These are phyloP conservation scores for Wickerhamiella azymoides DNA, from an alignment of 805 yeast genomes.

Conservation along the genomic window DNA sequence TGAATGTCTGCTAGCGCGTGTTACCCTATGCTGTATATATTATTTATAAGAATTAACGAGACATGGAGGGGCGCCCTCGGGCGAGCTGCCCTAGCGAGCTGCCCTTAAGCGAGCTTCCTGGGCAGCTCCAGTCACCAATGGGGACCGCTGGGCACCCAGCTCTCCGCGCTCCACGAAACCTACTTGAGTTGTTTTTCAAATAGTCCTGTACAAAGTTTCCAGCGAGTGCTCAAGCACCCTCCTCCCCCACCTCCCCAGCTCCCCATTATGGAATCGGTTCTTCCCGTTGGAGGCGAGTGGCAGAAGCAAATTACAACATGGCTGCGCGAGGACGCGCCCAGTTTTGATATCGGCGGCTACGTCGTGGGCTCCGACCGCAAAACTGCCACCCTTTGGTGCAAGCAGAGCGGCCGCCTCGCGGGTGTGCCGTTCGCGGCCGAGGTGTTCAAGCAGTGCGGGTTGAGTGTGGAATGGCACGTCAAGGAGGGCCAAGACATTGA, in stretches of 20 bases:
- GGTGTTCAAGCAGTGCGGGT: conserved; percentile 61
- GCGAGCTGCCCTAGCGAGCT: too few species aligned
- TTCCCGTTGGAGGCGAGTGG: conserved; percentile 75
- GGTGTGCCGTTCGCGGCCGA: conserved; percentile 87
- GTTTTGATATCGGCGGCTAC: conserved; percentile 87
- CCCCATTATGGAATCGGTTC: conserved; percentile 17
- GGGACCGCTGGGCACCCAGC: too few species aligned
- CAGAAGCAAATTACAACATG: conserved; percentile 60
- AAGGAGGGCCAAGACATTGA: conserved; percentile 52
- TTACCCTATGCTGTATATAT: conserved; percentile 7
- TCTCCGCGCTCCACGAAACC: too few species aligned
- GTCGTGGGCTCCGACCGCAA: conserved; percentile 74
- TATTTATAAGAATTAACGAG: neutral
- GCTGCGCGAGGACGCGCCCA: conserved; percentile 80
- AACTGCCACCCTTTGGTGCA: conserved; percentile 68
- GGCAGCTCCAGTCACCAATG: too few species aligned
- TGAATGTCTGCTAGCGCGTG: conserved; percentile 17
- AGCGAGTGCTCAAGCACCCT: too few species aligned
- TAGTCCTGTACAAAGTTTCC: too few species aligned
- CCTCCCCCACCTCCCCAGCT: neutral
- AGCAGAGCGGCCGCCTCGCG: conserved; percentile 62
- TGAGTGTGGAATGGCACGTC: conserved; percentile 57
- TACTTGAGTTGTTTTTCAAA: too few species aligned
- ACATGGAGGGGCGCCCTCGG: too few species aligned
- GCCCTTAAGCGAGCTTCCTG: too few species aligned